phyloP scores from a whole-genome alignment of 148 eudicot genomes.

The Camellia lanceoleosa region DNA sequence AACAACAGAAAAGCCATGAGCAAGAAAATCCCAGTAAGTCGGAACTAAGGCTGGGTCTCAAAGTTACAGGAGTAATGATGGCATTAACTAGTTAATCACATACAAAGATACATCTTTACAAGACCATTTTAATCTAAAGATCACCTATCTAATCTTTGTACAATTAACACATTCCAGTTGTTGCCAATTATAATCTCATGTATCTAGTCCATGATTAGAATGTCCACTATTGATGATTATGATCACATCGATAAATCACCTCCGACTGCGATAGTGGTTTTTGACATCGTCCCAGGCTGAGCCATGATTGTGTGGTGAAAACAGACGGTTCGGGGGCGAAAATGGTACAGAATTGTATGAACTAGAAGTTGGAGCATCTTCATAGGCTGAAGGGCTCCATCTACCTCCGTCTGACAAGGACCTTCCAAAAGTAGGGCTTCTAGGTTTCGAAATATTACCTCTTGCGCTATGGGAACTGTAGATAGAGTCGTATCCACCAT shows the following conservation, averaged over 20 bases:
- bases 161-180: background rate
- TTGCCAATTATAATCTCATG: background rate
- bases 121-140: background rate
- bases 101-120: background rate
- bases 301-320: conserved; percentile 29
- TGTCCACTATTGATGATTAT: background rate
- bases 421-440: conserved; percentile 54
- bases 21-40: background rate
- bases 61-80: too few relatives aligned
- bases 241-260: conserved; percentile 15
- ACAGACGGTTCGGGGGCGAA: conserved; percentile 35
- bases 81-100: background rate
- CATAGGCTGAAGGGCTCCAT: conserved; percentile 42
- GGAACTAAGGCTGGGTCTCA: background rate
- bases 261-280: conserved; percentile 27
- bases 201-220: background rate
- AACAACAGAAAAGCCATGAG: background rate
- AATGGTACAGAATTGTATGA: conserved; percentile 41
- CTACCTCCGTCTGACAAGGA: conserved; percentile 55
- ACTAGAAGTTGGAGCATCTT: conserved; percentile 41
- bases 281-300: background rate
- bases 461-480: conserved; percentile 36
- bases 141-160: background rate
- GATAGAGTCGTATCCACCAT: conserved; percentile 37
- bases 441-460: conserved; percentile 23